phyloP scores from a whole-genome alignment of 345 rosid species.

The Bruguiera sexangula region DNA sequence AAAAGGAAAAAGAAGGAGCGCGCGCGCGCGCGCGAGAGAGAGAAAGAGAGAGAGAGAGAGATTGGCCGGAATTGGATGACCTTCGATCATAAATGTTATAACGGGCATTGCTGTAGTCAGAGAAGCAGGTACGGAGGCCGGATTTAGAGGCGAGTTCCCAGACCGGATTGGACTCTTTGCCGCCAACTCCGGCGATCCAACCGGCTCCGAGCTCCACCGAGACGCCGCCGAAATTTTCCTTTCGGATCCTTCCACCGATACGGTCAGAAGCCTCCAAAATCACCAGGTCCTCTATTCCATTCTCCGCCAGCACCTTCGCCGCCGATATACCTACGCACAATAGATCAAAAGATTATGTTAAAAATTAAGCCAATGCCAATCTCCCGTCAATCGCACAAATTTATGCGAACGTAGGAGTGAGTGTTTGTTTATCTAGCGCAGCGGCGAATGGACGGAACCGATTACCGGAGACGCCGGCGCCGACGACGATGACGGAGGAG shows the following conservation, averaged over 20 bases:
- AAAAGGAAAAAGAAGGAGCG: background rate
- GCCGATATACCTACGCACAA: conserved; percentile 65
- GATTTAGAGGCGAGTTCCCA: conserved; percentile 69
- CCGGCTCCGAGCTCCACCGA: conserved; percentile 97
- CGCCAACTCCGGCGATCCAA: conserved; percentile 98
- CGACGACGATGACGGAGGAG: conserved; percentile 79
- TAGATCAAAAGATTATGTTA: background rate
- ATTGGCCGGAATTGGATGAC: conserved; percentile 24
- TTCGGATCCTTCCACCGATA: conserved; percentile 85
- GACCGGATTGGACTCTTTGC: conserved; percentile 74
- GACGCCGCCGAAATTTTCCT: conserved; percentile 74
- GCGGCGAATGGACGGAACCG: background rate
- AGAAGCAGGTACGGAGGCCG: conserved; percentile 79
- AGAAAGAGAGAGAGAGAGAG: background rate
- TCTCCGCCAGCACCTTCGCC: conserved; percentile 73
- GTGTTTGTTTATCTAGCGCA: background rate
- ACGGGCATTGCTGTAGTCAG: conserved; percentile 97
- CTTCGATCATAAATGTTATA: conserved; percentile 91
- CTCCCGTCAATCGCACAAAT: background rate
- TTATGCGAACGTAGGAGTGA: background rate
- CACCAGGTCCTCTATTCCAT: conserved; percentile 72
- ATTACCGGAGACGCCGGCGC: conserved; percentile 94
- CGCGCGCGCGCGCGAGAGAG: background rate
- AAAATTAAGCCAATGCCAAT: background rate
- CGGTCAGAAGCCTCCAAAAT: conserved; percentile 88